Base-by-base conservation (phyloP, 2,329 filamentous ascomycete species). In the Verticillium longisporum region DNA sequence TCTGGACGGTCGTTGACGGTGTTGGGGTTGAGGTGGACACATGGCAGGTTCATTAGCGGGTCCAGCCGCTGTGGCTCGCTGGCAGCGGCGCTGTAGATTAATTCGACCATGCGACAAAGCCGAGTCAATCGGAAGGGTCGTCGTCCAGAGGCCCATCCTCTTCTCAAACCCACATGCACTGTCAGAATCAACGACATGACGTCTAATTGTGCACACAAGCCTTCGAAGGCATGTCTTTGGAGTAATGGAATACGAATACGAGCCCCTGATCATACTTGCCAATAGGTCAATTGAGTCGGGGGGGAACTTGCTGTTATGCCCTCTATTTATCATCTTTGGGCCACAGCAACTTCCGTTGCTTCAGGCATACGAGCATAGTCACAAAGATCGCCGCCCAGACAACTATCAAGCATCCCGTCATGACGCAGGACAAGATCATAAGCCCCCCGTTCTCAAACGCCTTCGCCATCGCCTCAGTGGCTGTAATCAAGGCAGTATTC, bases 401-500 rank as follows among this genome's bases (percentile, higher is more conserved):
- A 11, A 87, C 56, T 10, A 94, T 76, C 13, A 95, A 73, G 7
- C 84, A 72, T 15, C 81, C 78, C 0, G 88, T 84, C 78, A 92
- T 83, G 14, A 84, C 85, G 60, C 85, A 88, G 0, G 88, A 89
- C 36, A 90, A 75, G 10, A 92, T 82, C 53, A 85, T 76, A 54
- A 95, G 83, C 0, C 85, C 81, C 6, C 73, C 72, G 65, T 79
- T 85, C 1, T 82, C 74, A 55, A 90, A 84, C 0, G 86, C 85
- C 10, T 80, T 78, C 0, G 84, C 89, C 57, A 95, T 82, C 2
- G 88, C 84, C 65, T 90, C 87, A 0, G 90, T 95, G 0, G 90
- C 88, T 0, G 88, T 90, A n/a, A 83, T 83, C 62, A 92, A 75
- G 0, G 88, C 89, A 0, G 90, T 93, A 67, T 93, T 92, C 1